Percentiles rank a stretch among this genome's conserved stretches.
Conservation (phyloP, 1,284 basidiomycete species). For the Leccinum fallax region DNA sequence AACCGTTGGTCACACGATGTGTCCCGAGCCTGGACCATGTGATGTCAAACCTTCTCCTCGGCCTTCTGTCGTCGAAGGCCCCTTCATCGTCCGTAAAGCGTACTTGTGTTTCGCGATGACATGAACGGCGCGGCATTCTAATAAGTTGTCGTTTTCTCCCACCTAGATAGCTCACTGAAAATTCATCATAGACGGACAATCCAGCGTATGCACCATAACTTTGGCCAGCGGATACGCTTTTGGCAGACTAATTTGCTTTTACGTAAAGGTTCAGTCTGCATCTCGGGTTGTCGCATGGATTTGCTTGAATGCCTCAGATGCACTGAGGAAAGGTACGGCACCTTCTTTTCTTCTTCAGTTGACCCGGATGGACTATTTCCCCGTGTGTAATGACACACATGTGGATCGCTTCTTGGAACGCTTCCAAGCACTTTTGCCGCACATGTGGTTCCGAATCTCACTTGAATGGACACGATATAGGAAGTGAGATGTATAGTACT, state of each 20-base stretch:
- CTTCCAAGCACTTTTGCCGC: background rate
- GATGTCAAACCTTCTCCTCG: background rate
- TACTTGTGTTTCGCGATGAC: background rate
- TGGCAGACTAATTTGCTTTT: background rate
- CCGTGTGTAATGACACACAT: background rate
- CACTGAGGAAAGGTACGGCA: background rate
- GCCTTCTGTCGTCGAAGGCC: background rate
- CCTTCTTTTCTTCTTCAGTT: background rate
- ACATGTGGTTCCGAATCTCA: background rate
- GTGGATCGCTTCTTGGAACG: background rate
- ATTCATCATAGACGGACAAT: background rate
- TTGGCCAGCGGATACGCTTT: background rate
- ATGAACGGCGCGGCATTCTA: background rate
- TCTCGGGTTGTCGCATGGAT: slow-evolving; percentile 6
- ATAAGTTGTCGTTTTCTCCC: background rate
- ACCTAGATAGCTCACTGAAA: background rate
- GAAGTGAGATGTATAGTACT: background rate
- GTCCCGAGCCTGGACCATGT: background rate
- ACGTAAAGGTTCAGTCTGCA: background rate
- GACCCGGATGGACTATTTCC: background rate
- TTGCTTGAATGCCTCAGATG: background rate
- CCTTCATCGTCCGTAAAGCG: background rate
- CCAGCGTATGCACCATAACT: background rate
- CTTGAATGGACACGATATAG: background rate
- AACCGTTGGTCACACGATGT: background rate